phyloP scores from a whole-genome alignment of 2,329 filamentous ascomycete species.

The Beauveria sp. region DNA sequence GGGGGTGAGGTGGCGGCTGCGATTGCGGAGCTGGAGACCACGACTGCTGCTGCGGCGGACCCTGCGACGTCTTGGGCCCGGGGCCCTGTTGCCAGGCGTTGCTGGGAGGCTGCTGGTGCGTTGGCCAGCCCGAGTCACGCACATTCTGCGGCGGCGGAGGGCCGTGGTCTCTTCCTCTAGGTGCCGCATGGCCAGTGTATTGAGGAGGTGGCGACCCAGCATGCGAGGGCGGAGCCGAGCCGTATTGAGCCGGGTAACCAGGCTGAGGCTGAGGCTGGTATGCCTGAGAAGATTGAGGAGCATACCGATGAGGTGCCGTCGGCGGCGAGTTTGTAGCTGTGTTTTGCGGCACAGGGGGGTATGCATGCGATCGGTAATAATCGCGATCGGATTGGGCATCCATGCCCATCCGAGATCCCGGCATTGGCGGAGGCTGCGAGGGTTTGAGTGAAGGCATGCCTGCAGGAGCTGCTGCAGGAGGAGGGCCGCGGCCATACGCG shows the following conservation, averaged over 20 bases:
- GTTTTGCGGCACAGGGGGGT: conserved; percentile 26
- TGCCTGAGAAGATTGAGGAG: conserved; percentile 28
- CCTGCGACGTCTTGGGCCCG: conserved; percentile 26
- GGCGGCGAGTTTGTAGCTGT: conserved; percentile 40
- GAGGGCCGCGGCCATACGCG: conserved; percentile 30
- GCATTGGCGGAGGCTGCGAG: conserved; percentile 39
- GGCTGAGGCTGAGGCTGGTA: conserved; percentile 39
- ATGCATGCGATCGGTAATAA: conserved; percentile 38
- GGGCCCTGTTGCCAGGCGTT: conserved; percentile 22
- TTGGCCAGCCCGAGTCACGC: conserved; percentile 8
- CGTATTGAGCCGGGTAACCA: conserved; percentile 35
- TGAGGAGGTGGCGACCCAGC: conserved; percentile 45
- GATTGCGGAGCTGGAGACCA: conserved; percentile 25
- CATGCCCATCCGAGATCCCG: conserved; percentile 33
- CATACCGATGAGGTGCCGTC: conserved; percentile 35
- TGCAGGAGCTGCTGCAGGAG: conserved; percentile 28
- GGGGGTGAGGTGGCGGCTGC: conserved; percentile 24
- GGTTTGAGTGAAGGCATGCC: conserved; percentile 51
- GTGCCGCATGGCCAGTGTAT: conserved; percentile 39
- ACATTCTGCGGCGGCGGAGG: conserved; percentile 13
- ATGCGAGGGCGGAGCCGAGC: conserved; percentile 29
- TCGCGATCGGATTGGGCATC: conserved; percentile 35
- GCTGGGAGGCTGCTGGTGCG: conserved; percentile 14
- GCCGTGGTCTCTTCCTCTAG: conserved; percentile 11
- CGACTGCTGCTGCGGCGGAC: conserved; percentile 25